These are phyloP conservation scores for Coemansia sp. DNA, from an alignment of 192 early-diverging fungal genomes.

Conservation along the genomic window DNA sequence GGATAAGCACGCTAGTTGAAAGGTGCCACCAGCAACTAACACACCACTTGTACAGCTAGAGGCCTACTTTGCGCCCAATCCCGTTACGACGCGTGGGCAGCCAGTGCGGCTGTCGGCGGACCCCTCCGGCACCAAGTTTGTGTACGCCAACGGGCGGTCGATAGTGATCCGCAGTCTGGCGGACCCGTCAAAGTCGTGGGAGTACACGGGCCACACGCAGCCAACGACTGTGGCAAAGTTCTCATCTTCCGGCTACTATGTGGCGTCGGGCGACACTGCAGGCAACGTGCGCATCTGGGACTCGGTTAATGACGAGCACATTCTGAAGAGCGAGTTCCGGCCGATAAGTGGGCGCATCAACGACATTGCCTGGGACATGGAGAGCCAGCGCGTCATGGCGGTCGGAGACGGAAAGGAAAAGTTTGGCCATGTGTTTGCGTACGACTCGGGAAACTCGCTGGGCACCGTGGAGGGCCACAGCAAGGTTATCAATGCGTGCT, in stretches of 20 bases:
- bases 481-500: constrained; percentile 81
- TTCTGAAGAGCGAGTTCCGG: constrained; percentile 79
- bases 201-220: constrained; percentile 80
- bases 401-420: constrained; percentile 91
- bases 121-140: constrained; percentile 76
- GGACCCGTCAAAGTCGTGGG: constrained; percentile 39
- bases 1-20: no score
- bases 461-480: constrained; percentile 91
- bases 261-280: constrained; percentile 85
- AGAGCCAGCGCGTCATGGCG: constrained; percentile 94
- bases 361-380: constrained; percentile 92
- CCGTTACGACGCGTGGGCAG: constrained; percentile 76
- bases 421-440: constrained; percentile 88
- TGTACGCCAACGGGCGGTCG: constrained; percentile 87
- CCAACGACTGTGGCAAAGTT: constrained; percentile 83
- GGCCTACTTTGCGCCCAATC: constrained; percentile 64
- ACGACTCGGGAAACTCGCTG: constrained; percentile 83
- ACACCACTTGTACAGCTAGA: no score
- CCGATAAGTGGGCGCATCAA: constrained; percentile 74
- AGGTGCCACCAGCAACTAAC: no score
- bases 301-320: constrained; percentile 71
- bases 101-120: constrained; percentile 76
- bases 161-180: constrained; percentile 80
- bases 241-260: constrained; percentile 90
- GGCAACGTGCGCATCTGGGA: constrained; percentile 97